Evolutionary conservation across 139 green algal species (phyloP).

Genomic region (Volvox africanus): DNA sequence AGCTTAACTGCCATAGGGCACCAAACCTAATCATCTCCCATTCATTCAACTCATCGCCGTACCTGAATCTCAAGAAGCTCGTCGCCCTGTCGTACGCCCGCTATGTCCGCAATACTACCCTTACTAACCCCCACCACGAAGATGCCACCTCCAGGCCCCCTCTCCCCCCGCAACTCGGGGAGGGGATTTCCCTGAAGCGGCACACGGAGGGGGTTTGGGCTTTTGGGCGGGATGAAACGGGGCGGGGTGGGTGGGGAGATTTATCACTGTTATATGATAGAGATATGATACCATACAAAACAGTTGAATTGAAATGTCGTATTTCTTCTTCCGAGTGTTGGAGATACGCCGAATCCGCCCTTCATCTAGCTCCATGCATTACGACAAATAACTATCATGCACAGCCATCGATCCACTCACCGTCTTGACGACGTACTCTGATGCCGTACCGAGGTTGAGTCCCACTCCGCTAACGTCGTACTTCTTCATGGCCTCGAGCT

Average conservation of each 20-base stretch:
- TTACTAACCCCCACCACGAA: constrained; percentile 91
- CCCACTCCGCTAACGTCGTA: constrained; percentile 97
- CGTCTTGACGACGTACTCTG: constrained; percentile 83
- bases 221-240: no score
- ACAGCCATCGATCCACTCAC: constrained; percentile 41
- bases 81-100: constrained; percentile 85
- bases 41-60: constrained; percentile 47
- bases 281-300: no score
- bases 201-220: no score
- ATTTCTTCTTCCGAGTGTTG: no score
- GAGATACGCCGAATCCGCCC: no score
- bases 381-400: no score
- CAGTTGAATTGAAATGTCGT: no score
- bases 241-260: no score
- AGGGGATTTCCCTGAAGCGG: constrained; percentile 9
- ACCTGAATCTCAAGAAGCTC: constrained; percentile 81
- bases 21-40: no score
- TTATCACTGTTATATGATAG: no score
- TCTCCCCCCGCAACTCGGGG: neutral
- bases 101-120: constrained; percentile 77
- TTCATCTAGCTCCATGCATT: no score
- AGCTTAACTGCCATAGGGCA: no score
- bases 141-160: constrained; percentile 54
- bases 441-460: constrained; percentile 91
- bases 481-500: constrained; percentile 92